Percentiles rank a stretch among this genome's conserved stretches.
Evolutionary conservation across 768 basidiomycete genomes (phyloP).

Genomic region (Podaxis rugospora): DNA sequence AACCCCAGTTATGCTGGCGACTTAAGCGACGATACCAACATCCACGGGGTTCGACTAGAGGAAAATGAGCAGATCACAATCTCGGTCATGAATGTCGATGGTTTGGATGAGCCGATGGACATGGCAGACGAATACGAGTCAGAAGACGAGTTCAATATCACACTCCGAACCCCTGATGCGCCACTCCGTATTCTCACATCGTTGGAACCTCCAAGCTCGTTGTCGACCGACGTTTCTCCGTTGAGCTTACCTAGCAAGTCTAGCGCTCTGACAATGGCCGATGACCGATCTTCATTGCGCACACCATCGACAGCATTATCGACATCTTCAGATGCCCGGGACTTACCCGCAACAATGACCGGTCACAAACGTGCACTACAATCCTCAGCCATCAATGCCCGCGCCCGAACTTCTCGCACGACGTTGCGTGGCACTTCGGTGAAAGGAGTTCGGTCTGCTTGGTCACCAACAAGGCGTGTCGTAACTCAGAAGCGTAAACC

Average conservation of each 20-base stretch:
- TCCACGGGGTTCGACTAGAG: conserved; percentile 35
- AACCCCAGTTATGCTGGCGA: conserved; percentile 54
- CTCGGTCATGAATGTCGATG: conserved; percentile 26
- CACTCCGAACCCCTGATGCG: conserved; percentile 58
- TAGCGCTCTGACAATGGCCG: conserved; percentile 34
- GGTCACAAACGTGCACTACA: conserved; percentile 3
- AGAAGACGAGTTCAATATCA: conserved; percentile 64
- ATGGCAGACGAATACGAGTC: conserved; percentile 34
- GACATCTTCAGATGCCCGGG: conserved; percentile 16
- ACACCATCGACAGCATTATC: conserved; percentile 40
- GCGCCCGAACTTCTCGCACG: background rate
- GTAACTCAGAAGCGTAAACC: background rate
- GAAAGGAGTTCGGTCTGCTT: background rate
- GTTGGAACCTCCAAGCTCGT: background rate
- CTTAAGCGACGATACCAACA: conserved; percentile 52
- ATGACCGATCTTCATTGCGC: conserved; percentile 32
- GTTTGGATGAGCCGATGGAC: conserved; percentile 20
- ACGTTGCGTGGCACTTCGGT: background rate
- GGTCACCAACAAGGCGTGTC: conserved; percentile 1
- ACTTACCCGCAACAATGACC: background rate
- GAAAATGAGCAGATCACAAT: conserved; percentile 23
- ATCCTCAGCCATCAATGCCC: background rate
- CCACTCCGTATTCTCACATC: conserved; percentile 13
- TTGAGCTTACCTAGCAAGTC: conserved; percentile 26
- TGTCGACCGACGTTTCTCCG: conserved; percentile 13